phyloP scores from a whole-genome alignment of 2,329 filamentous ascomycete genomes.

The Sodiomyces alkalinus region DNA sequence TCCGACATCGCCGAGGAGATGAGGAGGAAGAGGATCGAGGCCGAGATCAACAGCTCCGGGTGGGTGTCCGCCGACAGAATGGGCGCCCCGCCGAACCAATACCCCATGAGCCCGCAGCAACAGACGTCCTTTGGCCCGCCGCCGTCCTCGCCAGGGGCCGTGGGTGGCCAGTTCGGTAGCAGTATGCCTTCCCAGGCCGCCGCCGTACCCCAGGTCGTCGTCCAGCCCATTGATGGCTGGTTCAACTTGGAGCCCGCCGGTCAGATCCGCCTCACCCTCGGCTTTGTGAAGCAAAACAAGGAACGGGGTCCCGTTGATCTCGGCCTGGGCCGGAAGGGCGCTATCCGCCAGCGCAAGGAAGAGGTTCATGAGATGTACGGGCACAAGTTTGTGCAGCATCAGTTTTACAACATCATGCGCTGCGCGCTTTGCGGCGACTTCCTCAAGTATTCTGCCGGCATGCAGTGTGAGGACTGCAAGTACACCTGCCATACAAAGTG shows the following conservation, averaged over 20 bases:
- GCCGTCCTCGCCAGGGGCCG: constrained; percentile 24
- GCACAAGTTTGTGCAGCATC: constrained; percentile 96
- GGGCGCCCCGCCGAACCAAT: constrained; percentile 47
- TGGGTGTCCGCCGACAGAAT: constrained; percentile 98
- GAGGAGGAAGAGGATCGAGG: constrained; percentile 91
- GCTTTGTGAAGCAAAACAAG: constrained; percentile 81
- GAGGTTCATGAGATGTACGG: constrained; percentile 98
- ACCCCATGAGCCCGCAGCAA: constrained; percentile 38
- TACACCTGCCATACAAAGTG: constrained; percentile 99
- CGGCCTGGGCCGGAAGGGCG: constrained; percentile 86
- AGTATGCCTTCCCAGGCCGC: constrained; percentile 11
- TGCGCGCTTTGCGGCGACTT: constrained; percentile 96
- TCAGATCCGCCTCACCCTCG: constrained; percentile 78
- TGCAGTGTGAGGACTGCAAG: constrained; percentile 99
- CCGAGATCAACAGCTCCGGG: constrained; percentile 82
- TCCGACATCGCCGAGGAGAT: constrained; percentile 97
- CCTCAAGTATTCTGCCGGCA: constrained; percentile 93
- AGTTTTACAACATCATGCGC: constrained; percentile 99
- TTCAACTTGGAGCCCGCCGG: constrained; percentile 93
- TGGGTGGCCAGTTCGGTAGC: constrained; percentile 15
- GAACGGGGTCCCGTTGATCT: constrained; percentile 72
- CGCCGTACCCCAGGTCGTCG: constrained; percentile 28
- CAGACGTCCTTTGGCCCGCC: constrained; percentile 27
- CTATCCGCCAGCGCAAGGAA: constrained; percentile 93
- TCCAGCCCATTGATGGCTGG: constrained; percentile 73